Evolutionary conservation across 495 filamentous ascomycete genomes (phyloP).

Genomic region (Mycothermus thermophilus): DNA sequence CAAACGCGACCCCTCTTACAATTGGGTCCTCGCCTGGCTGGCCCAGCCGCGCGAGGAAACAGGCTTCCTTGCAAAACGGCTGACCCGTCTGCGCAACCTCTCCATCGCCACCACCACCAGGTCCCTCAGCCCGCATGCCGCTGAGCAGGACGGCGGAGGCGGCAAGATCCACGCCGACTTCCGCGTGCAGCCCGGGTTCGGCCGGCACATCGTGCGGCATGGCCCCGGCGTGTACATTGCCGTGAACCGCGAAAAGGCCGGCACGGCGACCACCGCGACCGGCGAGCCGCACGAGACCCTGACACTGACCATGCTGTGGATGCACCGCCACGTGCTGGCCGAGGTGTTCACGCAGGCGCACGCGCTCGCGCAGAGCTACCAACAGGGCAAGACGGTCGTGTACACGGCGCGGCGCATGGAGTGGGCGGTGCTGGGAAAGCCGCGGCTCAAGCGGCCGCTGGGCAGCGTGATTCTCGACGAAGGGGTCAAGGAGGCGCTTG

Average conservation of each 20-base stretch:
- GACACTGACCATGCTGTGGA: slow-evolving; percentile 81
- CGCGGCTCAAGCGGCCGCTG: slow-evolving; percentile 73
- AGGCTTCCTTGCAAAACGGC: slow-evolving; percentile 30
- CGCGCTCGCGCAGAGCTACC: slow-evolving; percentile 53
- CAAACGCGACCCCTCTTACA: slow-evolving; percentile 82
- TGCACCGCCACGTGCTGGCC: slow-evolving; percentile 72
- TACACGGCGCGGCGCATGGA: slow-evolving; percentile 68
- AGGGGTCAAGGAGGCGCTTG: slow-evolving; percentile 74
- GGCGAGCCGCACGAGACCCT: slow-evolving; percentile 91
- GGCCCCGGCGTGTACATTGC: slow-evolving; percentile 66
- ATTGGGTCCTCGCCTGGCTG: slow-evolving; percentile 91
- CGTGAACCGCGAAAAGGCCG: slow-evolving; percentile 71
- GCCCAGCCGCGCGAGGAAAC: slow-evolving; percentile 54
- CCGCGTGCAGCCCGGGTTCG: slow-evolving; percentile 77
- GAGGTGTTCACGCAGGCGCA: slow-evolving; percentile 78
- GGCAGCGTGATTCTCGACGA: slow-evolving; percentile 77
- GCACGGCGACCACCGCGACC: slow-evolving; percentile 51
- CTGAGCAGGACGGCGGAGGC: slow-evolving; percentile 50
- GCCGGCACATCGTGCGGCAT: slow-evolving; percentile 74
- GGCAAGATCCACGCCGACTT: slow-evolving; percentile 55
- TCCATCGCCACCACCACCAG: slow-evolving; percentile 37
- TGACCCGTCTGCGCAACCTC: slow-evolving; percentile 38
- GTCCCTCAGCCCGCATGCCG: slow-evolving; percentile 44
- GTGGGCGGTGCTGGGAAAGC: slow-evolving; percentile 78
- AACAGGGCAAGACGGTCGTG: slow-evolving; percentile 89